Percentiles rank a stretch among this genome's conserved stretches.
These are phyloP conservation scores for Calvatia gigantea DNA, from an alignment of 768 basidiomycete species.

Conservation along the genomic window DNA sequence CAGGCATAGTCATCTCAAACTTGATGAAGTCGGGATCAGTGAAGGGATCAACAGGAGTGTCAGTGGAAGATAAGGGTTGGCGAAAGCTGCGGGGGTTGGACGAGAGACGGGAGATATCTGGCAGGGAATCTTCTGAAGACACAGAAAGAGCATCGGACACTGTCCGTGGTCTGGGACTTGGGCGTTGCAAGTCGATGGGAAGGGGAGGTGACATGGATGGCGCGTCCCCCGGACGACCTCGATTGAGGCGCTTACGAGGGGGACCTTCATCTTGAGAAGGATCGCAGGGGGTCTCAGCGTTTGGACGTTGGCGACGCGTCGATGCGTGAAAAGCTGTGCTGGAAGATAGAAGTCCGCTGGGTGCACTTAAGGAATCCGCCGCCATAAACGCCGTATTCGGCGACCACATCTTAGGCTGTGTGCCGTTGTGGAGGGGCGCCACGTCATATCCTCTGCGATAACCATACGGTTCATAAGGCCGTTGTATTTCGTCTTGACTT, in stretches of 20 bases:
- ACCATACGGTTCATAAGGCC: conserved; percentile 35
- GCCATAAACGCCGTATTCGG: conserved; percentile 28
- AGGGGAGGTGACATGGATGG: conserved; percentile 48
- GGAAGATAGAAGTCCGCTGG: conserved; percentile 54
- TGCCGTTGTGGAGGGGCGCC: conserved; percentile 36
- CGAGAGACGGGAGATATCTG: conserved; percentile 41
- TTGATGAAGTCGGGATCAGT: conserved; percentile 44
- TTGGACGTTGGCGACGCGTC: conserved; percentile 41
- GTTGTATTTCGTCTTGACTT: conserved; percentile 33
- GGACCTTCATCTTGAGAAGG: conserved; percentile 55
- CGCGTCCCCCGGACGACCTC: conserved; percentile 39
- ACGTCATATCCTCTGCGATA: conserved; percentile 38
- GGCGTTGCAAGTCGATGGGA: background rate
- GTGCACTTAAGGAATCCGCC: conserved; percentile 53
- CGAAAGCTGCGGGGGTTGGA: conserved; percentile 55
- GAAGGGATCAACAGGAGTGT: conserved; percentile 25
- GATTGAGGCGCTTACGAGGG: conserved; percentile 69
- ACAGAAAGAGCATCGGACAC: conserved; percentile 32
- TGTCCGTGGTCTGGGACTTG: conserved; percentile 7
- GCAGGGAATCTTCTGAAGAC: conserved; percentile 69
- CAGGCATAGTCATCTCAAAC: conserved; percentile 64
- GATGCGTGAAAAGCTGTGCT: conserved; percentile 46
- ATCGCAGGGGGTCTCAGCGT: conserved; percentile 33
- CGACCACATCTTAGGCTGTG: conserved; percentile 33
- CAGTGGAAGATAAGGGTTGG: conserved; percentile 31